Percentiles rank a stretch among this genome's conserved stretches.
Evolutionary conservation across 2,329 filamentous ascomycete species (phyloP).

Genomic region (Diaporthe ilicicola): DNA sequence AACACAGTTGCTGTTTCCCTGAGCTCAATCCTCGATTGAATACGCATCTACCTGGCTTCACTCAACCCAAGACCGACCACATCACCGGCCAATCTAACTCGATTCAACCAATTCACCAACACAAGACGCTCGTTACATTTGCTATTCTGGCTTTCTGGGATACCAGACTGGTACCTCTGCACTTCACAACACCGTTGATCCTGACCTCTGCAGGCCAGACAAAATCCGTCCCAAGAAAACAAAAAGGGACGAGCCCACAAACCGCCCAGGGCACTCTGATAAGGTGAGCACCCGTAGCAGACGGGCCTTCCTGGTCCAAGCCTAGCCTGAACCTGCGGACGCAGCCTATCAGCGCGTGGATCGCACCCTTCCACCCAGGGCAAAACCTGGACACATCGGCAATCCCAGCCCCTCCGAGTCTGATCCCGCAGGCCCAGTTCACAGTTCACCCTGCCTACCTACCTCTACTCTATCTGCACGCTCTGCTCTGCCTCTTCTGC

Average conservation of each 20-base stretch:
- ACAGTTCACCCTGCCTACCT: neutral
- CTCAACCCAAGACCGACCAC: neutral
- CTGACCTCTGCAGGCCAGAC: conserved; percentile 7
- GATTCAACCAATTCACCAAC: neutral
- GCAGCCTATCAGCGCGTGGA: conserved; percentile 28
- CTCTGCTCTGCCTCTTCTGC: conserved; percentile 16
- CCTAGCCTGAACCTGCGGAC: conserved; percentile 13
- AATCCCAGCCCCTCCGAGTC: conserved; percentile 21
- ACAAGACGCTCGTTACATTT: conserved; percentile 21
- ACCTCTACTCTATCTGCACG: conserved; percentile 1
- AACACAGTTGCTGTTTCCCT: conserved; percentile 23
- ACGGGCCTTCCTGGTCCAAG: conserved; percentile 22
- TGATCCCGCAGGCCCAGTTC: conserved; percentile 20
- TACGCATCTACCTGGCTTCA: neutral
- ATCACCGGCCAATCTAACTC: neutral
- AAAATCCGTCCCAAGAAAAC: conserved; percentile 16
- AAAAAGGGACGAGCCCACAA: conserved; percentile 18
- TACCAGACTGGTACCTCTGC: conserved; percentile 16
- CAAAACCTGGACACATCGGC: conserved; percentile 23
- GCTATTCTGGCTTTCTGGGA: conserved; percentile 1
- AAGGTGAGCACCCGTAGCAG: conserved; percentile 28
- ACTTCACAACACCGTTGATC: conserved; percentile 19
- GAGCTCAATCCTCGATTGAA: neutral
- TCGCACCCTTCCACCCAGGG: conserved; percentile 11
- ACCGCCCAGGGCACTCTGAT: neutral